Conservation (phyloP, 257 asterid genomes). For the Eucommia ulmoides region DNA sequence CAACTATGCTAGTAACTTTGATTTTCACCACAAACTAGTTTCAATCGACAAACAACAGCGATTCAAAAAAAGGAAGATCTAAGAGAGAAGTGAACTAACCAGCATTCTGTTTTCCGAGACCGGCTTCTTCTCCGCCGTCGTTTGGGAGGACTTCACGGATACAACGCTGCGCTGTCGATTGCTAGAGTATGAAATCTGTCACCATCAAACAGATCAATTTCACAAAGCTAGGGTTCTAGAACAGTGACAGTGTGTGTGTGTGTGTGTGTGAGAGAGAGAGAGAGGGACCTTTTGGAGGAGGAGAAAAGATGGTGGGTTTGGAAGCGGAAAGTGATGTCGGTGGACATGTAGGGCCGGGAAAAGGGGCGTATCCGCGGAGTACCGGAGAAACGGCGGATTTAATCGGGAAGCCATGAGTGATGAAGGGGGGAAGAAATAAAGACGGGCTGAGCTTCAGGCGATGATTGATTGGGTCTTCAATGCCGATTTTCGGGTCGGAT, state of each 20-base stretch:
- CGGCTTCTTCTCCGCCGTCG: conserved; percentile 40
- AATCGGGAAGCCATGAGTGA: neutral
- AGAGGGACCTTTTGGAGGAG: neutral
- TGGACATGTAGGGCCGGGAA: neutral
- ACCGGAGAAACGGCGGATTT: neutral
- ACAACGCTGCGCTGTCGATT: conserved; percentile 24
- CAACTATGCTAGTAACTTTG: neutral
- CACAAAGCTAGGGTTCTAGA: neutral
- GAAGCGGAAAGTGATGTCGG: neutral
- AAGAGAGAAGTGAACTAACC: conserved; percentile 26
- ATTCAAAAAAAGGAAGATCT: neutral
- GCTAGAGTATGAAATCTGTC: conserved; percentile 21
- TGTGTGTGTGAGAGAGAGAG: neutral
- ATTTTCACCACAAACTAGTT: neutral
- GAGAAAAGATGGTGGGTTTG: neutral
- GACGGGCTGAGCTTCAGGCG: neutral
- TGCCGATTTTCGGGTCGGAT: neutral
- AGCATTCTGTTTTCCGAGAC: conserved; percentile 65
- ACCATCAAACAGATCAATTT: neutral
- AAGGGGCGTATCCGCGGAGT: neutral
- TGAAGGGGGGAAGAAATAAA: neutral
- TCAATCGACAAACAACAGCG: neutral
- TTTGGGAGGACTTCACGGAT: conserved; percentile 30
- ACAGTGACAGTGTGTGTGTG: neutral
- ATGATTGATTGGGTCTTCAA: neutral